Conservation (phyloP, 495 filamentous ascomycete species). For the Podospora pseudoanserina region DNA sequence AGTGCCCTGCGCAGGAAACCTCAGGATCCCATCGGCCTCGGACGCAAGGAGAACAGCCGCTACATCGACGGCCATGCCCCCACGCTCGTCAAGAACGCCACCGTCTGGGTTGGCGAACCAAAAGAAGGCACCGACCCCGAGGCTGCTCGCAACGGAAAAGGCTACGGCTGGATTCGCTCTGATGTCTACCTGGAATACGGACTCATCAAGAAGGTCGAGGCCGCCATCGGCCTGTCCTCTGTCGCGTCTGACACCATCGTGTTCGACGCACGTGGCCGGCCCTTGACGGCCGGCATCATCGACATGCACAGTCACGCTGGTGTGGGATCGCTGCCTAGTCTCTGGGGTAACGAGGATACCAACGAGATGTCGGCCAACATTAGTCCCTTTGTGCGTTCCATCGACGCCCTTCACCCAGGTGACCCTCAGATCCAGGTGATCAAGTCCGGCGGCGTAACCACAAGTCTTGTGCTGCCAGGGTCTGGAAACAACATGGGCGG, state of each 20-base stretch:
- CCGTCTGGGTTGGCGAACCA: conserved; percentile 53
- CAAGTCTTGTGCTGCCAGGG: conserved; percentile 61
- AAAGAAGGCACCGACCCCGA: conserved; percentile 37
- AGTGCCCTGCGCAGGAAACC: conserved; percentile 39
- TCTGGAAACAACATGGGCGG: conserved; percentile 65
- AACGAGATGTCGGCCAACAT: conserved; percentile 52
- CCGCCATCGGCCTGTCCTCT: conserved; percentile 30
- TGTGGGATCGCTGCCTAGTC: conserved; percentile 38
- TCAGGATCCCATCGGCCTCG: conserved; percentile 41
- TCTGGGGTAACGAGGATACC: conserved; percentile 44
- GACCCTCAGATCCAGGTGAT: conserved; percentile 58
- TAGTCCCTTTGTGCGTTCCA: conserved; percentile 57
- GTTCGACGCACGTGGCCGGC: conserved; percentile 54
- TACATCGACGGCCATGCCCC: conserved; percentile 45
- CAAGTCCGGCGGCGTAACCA: conserved; percentile 65
- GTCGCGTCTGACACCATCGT: conserved; percentile 38
- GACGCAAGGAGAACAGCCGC: conserved; percentile 46
- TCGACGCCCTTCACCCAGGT: conserved; percentile 49
- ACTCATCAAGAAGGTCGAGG: conserved; percentile 43
- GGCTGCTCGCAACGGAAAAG: conserved; percentile 43
- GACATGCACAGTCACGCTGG: conserved; percentile 67
- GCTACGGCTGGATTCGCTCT: conserved; percentile 40
- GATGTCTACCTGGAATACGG: conserved; percentile 51
- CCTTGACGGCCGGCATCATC: conserved; percentile 59
- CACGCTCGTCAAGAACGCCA: conserved; percentile 51